Evolutionary conservation across 2,329 filamentous ascomycete genomes (phyloP).

Genomic region (Aurifilum marmelostoma): DNA sequence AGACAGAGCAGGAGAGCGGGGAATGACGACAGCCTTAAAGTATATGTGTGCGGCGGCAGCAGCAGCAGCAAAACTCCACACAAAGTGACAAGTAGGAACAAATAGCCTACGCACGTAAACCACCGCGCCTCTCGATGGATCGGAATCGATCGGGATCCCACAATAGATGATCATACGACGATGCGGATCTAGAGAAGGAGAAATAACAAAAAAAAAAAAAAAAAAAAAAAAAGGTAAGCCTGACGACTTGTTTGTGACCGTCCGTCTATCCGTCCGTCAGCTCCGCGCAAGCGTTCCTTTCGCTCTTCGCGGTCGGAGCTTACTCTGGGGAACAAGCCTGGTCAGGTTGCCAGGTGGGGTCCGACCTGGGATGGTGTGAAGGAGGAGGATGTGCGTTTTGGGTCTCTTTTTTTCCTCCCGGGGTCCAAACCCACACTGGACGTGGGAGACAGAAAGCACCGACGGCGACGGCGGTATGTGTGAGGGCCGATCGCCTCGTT

Average conservation of each 20-base stretch:
- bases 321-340: neutral
- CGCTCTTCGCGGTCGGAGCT: too few species aligned
- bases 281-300: too few species aligned
- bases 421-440: neutral
- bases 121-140: too few species aligned
- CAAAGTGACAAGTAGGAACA: neutral
- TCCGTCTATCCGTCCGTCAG: neutral
- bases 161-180: neutral
- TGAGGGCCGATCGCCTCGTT: too few species aligned
- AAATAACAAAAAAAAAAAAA: too few species aligned
- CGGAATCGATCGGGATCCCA: neutral
- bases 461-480: neutral
- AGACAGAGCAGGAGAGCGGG: too few species aligned
- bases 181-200: too few species aligned
- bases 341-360: neutral
- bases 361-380: too few species aligned
- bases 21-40: neutral
- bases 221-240: slow-evolving; percentile 2
- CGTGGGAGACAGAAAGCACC: neutral
- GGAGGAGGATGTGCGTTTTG: too few species aligned
- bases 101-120: neutral
- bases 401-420: too few species aligned
- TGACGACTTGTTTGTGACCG: neutral
- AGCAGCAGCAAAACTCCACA: too few species aligned
- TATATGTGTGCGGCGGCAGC: too few species aligned